Evolutionary conservation across 1,139 yeast genomes (phyloP).

Genomic region (Suhomyces atakaporum): DNA sequence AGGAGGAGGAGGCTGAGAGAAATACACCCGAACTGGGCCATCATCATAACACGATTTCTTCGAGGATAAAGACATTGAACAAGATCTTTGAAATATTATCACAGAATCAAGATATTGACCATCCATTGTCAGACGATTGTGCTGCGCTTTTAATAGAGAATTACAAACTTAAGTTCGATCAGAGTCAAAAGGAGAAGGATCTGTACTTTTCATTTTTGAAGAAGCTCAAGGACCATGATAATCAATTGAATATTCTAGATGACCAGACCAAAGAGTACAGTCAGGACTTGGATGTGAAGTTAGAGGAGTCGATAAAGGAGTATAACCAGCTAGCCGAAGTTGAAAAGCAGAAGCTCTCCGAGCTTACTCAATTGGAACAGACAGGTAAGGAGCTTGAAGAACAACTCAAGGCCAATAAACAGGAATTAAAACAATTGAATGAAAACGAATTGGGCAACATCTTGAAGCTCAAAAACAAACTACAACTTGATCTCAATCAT

Average conservation of each 20-base stretch:
- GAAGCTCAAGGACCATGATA: slow-evolving; percentile 50
- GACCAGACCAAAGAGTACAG: slow-evolving; percentile 12
- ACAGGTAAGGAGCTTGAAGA: slow-evolving; percentile 41
- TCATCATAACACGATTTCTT: slow-evolving; percentile 16
- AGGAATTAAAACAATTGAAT: slow-evolving; percentile 41
- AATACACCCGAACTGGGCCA: too few species aligned
- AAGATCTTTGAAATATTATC: slow-evolving; percentile 59
- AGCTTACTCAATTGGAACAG: slow-evolving; percentile 48
- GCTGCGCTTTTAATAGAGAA: slow-evolving; percentile 67
- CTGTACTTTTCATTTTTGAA: slow-evolving; percentile 71
- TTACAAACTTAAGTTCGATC: slow-evolving; percentile 71
- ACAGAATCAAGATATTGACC: slow-evolving; percentile 72
- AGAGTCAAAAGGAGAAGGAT: slow-evolving; percentile 76
- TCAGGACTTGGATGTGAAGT: slow-evolving; percentile 34
- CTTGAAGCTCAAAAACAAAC: slow-evolving; percentile 49
- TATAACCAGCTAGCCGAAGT: slow-evolving; percentile 32
- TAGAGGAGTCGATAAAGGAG: slow-evolving; percentile 44
- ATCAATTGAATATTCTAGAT: slow-evolving; percentile 17
- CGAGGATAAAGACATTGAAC: slow-evolving; percentile 30
- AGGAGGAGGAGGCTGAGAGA: slow-evolving; percentile 4
- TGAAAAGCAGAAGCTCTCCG: slow-evolving; percentile 41
- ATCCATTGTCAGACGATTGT: slow-evolving; percentile 89
- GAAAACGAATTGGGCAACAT: slow-evolving; percentile 46
- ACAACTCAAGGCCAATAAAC: slow-evolving; percentile 39
- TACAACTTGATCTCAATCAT: slow-evolving; percentile 50